These are phyloP conservation scores for Tetragonia tetragonoides DNA, from an alignment of 148 eudicot species.

Conservation along the genomic window DNA sequence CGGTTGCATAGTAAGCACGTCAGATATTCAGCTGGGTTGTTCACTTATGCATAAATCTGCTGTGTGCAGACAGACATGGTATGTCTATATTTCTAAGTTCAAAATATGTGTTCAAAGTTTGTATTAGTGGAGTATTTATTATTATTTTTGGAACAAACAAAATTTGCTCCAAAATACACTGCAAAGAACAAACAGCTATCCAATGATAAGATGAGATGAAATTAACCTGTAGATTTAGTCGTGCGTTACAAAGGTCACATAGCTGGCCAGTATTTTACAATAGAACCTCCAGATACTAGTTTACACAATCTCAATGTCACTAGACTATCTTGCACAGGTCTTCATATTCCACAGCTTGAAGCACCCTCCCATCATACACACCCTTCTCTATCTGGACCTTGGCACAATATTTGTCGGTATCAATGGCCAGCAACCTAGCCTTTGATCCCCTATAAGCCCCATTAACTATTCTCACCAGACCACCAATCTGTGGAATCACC, in stretches of 20 bases:
- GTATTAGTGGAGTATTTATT: too few species aligned
- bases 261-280: neutral
- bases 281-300: neutral
- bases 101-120: too few species aligned
- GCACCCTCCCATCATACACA: conserved; percentile 75
- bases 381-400: conserved; percentile 90
- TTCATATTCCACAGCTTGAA: conserved; percentile 81
- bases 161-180: neutral
- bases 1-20: neutral
- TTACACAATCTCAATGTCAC: neutral
- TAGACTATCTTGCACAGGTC: conserved; percentile 39
- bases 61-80: neutral
- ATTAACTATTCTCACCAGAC: conserved; percentile 78
- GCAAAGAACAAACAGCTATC: neutral
- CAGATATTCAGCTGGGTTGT: neutral
- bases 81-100: too few species aligned
- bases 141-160: neutral
- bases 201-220: conserved; percentile 1
- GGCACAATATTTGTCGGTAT: conserved; percentile 67
- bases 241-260: neutral
- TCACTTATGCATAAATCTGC: neutral
- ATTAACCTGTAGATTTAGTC: conserved; percentile 1
- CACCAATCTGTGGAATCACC: conserved; percentile 87
- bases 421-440: conserved; percentile 57
- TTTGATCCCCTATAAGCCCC: conserved; percentile 89